Evolutionary conservation across 768 basidiomycete genomes (phyloP).

Genomic region (Tylopilus sp.): DNA sequence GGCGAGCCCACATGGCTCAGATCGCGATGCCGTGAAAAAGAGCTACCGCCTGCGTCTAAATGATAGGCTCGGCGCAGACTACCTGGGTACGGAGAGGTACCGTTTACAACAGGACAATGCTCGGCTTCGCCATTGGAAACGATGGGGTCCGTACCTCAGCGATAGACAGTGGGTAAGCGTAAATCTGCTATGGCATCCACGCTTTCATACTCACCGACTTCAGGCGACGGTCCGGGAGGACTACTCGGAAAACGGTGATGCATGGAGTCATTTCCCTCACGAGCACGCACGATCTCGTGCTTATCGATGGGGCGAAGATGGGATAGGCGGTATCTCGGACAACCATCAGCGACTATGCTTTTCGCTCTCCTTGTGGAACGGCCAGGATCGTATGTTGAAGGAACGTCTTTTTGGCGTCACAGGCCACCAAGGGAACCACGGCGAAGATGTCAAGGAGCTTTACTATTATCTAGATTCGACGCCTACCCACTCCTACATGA

Average conservation of each 20-base stretch:
- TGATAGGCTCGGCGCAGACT: slow-evolving; percentile 61
- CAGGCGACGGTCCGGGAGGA: slow-evolving; percentile 98
- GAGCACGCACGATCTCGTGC: slow-evolving; percentile 90
- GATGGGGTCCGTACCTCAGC: slow-evolving; percentile 97
- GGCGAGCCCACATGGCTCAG: slow-evolving; percentile 24
- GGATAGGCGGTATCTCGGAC: slow-evolving; percentile 95
- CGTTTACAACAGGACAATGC: slow-evolving; percentile 81
- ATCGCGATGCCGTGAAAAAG: slow-evolving; percentile 19
- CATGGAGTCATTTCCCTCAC: slow-evolving; percentile 94
- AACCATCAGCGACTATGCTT: slow-evolving; percentile 95
- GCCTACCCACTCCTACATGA: slow-evolving; percentile 99
- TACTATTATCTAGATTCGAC: slow-evolving; percentile 99
- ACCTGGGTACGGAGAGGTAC: slow-evolving; percentile 78
- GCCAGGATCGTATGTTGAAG: slow-evolving; percentile 89
- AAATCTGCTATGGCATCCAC: neutral
- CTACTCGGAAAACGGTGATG: slow-evolving; percentile 94
- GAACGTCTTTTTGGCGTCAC: slow-evolving; percentile 96
- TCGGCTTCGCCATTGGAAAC: slow-evolving; percentile 91
- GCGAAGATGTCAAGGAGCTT: slow-evolving; percentile 98
- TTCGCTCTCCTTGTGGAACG: slow-evolving; percentile 92
- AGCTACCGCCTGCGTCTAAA: slow-evolving; percentile 64
- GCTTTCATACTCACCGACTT: slow-evolving; percentile 12
- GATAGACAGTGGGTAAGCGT: slow-evolving; percentile 92
- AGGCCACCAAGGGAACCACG: slow-evolving; percentile 97
- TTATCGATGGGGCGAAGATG: slow-evolving; percentile 99